These are phyloP conservation scores for Jasminum sambac DNA, from an alignment of 257 asterid genomes.

Conservation along the genomic window DNA sequence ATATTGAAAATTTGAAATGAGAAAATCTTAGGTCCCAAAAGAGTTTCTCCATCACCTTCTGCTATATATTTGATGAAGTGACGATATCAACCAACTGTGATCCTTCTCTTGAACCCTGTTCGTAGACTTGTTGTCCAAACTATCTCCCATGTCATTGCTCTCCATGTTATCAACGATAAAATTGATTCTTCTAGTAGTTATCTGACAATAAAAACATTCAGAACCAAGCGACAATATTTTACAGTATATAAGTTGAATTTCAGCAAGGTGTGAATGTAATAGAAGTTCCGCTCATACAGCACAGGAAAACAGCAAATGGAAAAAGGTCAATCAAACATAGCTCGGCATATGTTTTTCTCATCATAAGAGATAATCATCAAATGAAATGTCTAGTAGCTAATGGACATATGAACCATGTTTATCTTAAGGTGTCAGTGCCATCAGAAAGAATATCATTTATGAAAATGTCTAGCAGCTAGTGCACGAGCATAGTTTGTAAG, in stretches of 20 bases:
- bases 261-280: conserved; percentile 12
- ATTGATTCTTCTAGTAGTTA: conserved; percentile 87
- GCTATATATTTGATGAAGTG: conserved; percentile 96
- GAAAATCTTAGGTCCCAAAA: conserved; percentile 29
- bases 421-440: no score
- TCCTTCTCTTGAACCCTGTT: conserved; percentile 75
- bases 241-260: conserved; percentile 16
- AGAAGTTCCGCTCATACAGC: conserved; percentile 16
- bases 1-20: conserved; percentile 16
- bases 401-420: neutral
- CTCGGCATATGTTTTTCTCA: neutral
- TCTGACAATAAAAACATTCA: conserved; percentile 50
- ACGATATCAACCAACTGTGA: conserved; percentile 88
- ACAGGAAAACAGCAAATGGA: conserved; percentile 4
- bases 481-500: neutral
- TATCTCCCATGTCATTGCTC: conserved; percentile 46
- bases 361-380: neutral
- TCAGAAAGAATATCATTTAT: neutral
- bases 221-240: conserved; percentile 1
- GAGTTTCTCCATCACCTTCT: conserved; percentile 67
- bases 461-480: neutral
- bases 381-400: neutral
- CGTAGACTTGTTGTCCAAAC: conserved; percentile 44
- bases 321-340: conserved; percentile 19
- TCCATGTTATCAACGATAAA: conserved; percentile 79